Evolutionary conservation across 2,329 filamentous ascomycete species (phyloP).

Genomic region (Leptodontidium sp.): DNA sequence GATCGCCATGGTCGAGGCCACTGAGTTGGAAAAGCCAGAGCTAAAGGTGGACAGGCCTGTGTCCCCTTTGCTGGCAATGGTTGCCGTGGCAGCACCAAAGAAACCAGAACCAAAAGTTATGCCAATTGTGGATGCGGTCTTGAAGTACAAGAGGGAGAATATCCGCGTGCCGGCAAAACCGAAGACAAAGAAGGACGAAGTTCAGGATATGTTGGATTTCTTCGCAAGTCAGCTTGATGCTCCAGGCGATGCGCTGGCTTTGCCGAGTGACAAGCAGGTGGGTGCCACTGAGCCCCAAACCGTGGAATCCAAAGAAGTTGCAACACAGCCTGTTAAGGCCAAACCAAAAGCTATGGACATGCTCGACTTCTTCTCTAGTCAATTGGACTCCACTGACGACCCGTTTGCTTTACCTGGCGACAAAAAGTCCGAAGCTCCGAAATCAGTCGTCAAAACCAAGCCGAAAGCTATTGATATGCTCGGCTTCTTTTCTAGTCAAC

Average conservation of each 20-base stretch:
- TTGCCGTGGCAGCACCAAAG: background rate
- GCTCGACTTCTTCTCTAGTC: constrained; percentile 6
- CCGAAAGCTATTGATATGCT: constrained; percentile 18
- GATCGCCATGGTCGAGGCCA: background rate
- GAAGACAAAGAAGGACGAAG: constrained; percentile 11
- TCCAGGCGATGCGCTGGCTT: background rate
- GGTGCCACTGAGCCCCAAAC: background rate
- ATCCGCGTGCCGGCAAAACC: background rate
- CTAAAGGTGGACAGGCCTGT: background rate
- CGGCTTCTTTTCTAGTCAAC: constrained; percentile 20
- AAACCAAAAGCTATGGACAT: constrained; percentile 14
- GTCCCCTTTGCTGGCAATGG: background rate
- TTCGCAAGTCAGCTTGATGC: constrained; percentile 22
- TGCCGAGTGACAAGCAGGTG: background rate
- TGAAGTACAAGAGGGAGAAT: constrained; percentile 1
- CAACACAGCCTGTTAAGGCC: no score
- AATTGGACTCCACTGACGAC: background rate
- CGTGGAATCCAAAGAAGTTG: background rate
- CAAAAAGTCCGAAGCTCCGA: background rate
- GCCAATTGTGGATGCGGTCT: constrained; percentile 9
- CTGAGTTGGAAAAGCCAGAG: background rate
- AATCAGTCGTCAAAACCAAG: background rate
- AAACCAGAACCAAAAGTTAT: constrained; percentile 5
- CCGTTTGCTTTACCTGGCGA: background rate
- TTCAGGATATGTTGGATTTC: constrained; percentile 20